phyloP scores from a whole-genome alignment of 75 land plant species.

The Sequoiadendron giganteum region DNA sequence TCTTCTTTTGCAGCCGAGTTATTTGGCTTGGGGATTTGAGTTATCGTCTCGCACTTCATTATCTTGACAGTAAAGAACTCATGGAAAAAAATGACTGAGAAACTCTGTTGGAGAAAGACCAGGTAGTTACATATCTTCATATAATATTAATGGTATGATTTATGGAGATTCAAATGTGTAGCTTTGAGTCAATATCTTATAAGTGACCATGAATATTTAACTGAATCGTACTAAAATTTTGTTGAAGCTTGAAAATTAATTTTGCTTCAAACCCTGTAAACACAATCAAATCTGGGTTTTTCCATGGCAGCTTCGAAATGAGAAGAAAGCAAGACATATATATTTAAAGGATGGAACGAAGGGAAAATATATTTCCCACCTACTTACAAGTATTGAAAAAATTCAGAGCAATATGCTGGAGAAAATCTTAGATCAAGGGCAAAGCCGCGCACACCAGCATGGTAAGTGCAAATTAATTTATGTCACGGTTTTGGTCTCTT shows the following conservation, averaged over 20 bases:
- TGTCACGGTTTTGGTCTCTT: neutral
- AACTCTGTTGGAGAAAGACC: conserved; percentile 72
- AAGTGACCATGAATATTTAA: neutral
- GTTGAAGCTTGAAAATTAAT: neutral
- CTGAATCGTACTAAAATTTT: neutral
- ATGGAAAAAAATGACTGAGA: conserved; percentile 79
- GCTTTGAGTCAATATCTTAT: no score
- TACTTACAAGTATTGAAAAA: conserved; percentile 80
- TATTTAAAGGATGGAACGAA: conserved; percentile 84
- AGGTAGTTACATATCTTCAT: conserved; percentile 29
- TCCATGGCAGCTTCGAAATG: conserved; percentile 56
- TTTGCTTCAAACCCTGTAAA: neutral
- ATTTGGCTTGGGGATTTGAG: conserved; percentile 97
- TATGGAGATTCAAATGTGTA: no score
- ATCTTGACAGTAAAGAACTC: conserved; percentile 51
- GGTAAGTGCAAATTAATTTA: conserved; percentile 34
- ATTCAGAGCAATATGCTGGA: conserved; percentile 85
- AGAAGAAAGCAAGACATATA: conserved; percentile 66
- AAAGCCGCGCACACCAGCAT: conserved; percentile 90
- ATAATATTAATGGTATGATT: no score
- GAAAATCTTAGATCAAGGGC: conserved; percentile 62
- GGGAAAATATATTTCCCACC: conserved; percentile 92
- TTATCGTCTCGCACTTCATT: conserved; percentile 71
- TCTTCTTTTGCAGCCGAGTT: conserved; percentile 54
- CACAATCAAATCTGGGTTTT: neutral